Evolutionary conservation across 495 filamentous ascomycete species (phyloP).

Genomic region (Penicillium salamii): DNA sequence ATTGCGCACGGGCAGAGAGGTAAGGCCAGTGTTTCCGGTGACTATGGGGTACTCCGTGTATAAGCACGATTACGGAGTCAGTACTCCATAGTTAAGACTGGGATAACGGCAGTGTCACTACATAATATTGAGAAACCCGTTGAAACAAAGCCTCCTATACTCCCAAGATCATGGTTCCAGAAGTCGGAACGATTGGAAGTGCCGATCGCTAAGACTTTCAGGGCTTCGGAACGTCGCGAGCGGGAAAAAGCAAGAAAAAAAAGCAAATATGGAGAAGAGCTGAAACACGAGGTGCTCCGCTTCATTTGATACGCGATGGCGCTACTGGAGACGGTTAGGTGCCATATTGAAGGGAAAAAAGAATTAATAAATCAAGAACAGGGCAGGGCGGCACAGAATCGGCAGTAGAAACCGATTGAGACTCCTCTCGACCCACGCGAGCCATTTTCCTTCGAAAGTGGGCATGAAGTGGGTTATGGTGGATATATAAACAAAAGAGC

Average conservation of each 20-base stretch:
- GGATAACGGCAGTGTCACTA: conserved; percentile 12
- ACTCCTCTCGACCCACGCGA: conserved; percentile 14
- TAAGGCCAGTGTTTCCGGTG: too few species aligned
- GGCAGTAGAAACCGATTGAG: conserved; percentile 15
- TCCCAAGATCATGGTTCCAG: conserved; percentile 5
- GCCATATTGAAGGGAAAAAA: not conserved
- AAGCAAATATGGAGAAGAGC: not conserved
- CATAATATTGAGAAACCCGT: too few species aligned
- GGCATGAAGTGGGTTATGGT: not conserved
- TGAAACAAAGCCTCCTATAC: not conserved
- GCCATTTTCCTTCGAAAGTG: conserved; percentile 6
- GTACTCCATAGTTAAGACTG: conserved; percentile 8
- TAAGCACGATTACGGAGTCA: too few species aligned
- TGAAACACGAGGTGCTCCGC: conserved; percentile 9
- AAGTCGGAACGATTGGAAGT: conserved; percentile 9
- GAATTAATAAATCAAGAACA: too few species aligned
- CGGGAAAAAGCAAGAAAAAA: not conserved
- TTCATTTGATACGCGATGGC: conserved; percentile 4
- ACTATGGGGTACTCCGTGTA: too few species aligned
- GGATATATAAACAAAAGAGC: too few species aligned
- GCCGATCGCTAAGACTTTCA: conserved; percentile 12
- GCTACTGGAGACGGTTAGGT: conserved; percentile 2
- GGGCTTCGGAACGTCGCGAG: not conserved
- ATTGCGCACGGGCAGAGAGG: conserved; percentile 6
- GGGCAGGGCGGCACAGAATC: conserved; percentile 5